Conservation (phyloP, 1,284 basidiomycete species). For the Leccinum fallax region DNA sequence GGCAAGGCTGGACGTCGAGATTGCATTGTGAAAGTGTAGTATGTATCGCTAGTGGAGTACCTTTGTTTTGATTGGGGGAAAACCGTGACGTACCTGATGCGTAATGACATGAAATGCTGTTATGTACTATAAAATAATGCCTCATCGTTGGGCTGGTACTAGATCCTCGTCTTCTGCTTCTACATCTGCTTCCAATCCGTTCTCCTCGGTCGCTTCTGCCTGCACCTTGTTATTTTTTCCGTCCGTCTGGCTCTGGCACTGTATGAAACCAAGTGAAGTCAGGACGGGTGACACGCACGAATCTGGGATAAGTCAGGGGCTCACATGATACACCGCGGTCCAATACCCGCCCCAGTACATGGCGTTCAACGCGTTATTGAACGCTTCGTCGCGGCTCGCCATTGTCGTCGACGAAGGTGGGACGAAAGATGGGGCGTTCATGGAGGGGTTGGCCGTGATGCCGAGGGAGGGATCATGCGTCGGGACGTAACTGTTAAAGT, state of each 20-base stretch:
- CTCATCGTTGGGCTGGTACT: conserved; percentile 43
- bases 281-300: not conserved
- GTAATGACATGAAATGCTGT: not conserved
- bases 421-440: conserved; percentile 24
- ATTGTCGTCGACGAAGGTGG: conserved; percentile 38
- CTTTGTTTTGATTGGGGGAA: not conserved
- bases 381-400: conserved; percentile 71
- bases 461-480: conserved; percentile 61
- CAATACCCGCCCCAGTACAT: conserved; percentile 86
- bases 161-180: conserved; percentile 28
- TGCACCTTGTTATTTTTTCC: conserved; percentile 11
- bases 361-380: conserved; percentile 67
- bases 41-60: not conserved
- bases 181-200: conserved; percentile 30
- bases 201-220: conserved; percentile 24
- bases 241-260: conserved; percentile 28
- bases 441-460: conserved; percentile 21
- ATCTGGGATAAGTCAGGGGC: conserved; percentile 18
- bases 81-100: conserved; percentile 7
- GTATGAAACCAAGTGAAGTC: not conserved
- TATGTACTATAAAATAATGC: not conserved
- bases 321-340: conserved; percentile 78
- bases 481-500: conserved; percentile 71
- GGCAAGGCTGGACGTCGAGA: conserved; percentile 76
- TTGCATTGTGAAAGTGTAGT: conserved; percentile 51